Conservation (phyloP, 164 flowering plant species). For the Berberis vulgaris region DNA sequence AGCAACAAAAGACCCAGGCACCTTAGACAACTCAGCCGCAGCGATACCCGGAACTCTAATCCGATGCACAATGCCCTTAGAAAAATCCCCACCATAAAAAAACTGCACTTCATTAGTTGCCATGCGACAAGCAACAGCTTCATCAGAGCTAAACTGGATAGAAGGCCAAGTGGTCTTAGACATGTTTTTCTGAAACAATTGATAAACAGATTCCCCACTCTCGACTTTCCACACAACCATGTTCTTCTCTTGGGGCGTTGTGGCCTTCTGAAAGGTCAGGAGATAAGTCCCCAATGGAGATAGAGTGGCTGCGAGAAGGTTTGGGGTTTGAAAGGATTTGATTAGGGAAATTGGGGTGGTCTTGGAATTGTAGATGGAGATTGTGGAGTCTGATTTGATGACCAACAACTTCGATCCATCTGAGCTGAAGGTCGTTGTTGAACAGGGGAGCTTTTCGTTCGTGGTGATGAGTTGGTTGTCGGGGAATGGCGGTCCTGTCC, state of each 20-base stretch:
- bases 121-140: constrained; percentile 82
- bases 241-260: constrained; percentile 77
- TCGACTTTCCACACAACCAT: constrained; percentile 57
- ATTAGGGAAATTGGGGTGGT: constrained; percentile 28
- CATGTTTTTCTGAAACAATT: constrained; percentile 73
- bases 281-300: constrained; percentile 85
- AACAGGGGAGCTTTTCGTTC: constrained; percentile 54
- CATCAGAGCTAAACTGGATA: constrained; percentile 71
- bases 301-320: constrained; percentile 52
- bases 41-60: constrained; percentile 78
- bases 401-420: constrained; percentile 79
- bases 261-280: constrained; percentile 75
- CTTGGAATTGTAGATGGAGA: constrained; percentile 47
- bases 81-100: constrained; percentile 69
- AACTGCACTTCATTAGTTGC: constrained; percentile 90
- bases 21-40: constrained; percentile 68
- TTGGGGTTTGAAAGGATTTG: constrained; percentile 51
- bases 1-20: constrained; percentile 77
- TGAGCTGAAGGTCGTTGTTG: constrained; percentile 51
- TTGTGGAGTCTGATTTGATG: constrained; percentile 43
- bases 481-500: constrained; percentile 85
- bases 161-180: constrained; percentile 85
- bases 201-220: constrained; percentile 55
- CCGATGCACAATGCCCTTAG: constrained; percentile 60
- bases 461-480: constrained; percentile 53